Evolutionary conservation across 2,329 filamentous ascomycete genomes (phyloP), one percentile per base, ranked within the genome.

Genomic region (Claviceps spartinae): DNA sequence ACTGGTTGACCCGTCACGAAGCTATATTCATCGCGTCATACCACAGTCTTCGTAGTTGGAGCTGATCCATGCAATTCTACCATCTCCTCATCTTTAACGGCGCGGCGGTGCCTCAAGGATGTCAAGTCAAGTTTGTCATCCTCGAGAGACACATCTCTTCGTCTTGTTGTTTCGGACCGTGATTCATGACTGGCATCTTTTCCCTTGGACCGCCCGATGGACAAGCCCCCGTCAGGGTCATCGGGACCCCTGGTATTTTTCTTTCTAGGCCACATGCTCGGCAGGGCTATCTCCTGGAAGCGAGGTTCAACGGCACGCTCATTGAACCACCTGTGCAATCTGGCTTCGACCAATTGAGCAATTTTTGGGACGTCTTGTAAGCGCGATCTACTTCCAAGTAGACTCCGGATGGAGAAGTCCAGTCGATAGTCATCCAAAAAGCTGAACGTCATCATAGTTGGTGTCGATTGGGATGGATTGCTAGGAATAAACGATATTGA

Each of bases 371-470:
- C 86, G 64, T 94, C 87, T 62, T 93, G 86, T 3, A 94, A 70
- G 16, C 86, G 76, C 3, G 83, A 86, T n/a, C 87, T 79, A 54
- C 83, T 87, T 38, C 88, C 88, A 5, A 94, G 78, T 14, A 93
- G 74, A 50, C 85, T 89, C 55, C 86, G 78, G 30, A 91, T 86
- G 3, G 83, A 88, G 56, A 94, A 83, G 65, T 93, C 88, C 20
- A 94, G 75, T 26, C 87, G 76, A 69, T 94, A 94, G 69, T 93
- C 87, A 64, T 91, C 86, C 37, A 91, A 76, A 63, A 98, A 98
- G 52, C 88, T 94, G 67, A 98, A 97, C 0, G 88, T 88, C 66
- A 98, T 85, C 64, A 89, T 94, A 3, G 93, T 95, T 4, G 86
- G 86, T 3, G 81, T 86, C 24, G 80, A 76, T 58, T 83, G 78